phyloP scores from a whole-genome alignment of 805 yeast genomes.

The Candida lessepsii region DNA sequence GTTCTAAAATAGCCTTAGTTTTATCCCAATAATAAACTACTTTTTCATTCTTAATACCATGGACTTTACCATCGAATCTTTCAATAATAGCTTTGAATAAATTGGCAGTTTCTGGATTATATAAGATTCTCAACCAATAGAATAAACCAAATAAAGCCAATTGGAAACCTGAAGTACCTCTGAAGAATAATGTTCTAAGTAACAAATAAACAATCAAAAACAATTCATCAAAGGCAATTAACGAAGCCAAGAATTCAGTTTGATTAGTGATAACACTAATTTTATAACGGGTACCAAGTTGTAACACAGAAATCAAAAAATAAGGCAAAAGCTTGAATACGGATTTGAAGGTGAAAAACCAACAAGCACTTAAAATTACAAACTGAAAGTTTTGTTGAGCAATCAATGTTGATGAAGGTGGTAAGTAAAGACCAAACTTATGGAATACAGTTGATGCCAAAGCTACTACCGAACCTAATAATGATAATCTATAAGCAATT shows the following conservation, averaged over 20 bases:
- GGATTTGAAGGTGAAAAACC: conserved; percentile 66
- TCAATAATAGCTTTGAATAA: conserved; percentile 42
- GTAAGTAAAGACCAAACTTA: conserved; percentile 58
- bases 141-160: conserved; percentile 55
- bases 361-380: conserved; percentile 50
- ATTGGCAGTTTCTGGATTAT: conserved; percentile 45
- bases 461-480: conserved; percentile 56
- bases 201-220: conserved; percentile 51
- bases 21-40: conserved; percentile 38
- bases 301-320: conserved; percentile 55
- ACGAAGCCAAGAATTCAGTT: conserved; percentile 38
- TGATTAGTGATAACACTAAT: conserved; percentile 39
- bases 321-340: conserved; percentile 65
- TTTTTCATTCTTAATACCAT: conserved; percentile 45
- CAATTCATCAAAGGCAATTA: conserved; percentile 63
- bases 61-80: conserved; percentile 43
- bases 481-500: conserved; percentile 52
- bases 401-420: conserved; percentile 61
- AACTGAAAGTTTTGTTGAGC: conserved; percentile 79
- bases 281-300: conserved; percentile 44
- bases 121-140: conserved; percentile 71
- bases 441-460: conserved; percentile 54
- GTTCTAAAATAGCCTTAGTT: conserved; percentile 28
- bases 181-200: conserved; percentile 58
- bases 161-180: conserved; percentile 71